These are phyloP conservation scores for Tulasnella sp. DNA, from an alignment of 768 basidiomycete genomes.

Conservation along the genomic window DNA sequence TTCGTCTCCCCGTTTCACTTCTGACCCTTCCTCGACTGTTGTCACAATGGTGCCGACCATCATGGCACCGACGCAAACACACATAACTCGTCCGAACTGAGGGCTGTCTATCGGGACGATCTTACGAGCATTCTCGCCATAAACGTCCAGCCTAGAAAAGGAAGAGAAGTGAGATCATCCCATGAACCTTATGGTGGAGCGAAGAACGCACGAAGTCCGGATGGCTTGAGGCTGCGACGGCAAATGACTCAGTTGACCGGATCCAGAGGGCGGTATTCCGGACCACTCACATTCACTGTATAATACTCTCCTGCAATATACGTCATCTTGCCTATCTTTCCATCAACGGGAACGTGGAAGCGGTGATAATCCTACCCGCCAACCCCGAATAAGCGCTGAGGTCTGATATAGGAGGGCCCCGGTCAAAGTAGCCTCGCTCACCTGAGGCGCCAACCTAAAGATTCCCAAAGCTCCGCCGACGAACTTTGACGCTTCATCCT, in stretches of 20 bases:
- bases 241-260: conserved; percentile 3
- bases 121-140: conserved; percentile 89
- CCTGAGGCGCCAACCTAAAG: conserved; percentile 74
- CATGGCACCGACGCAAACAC: conserved; percentile 88
- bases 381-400: conserved; percentile 6
- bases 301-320: conserved; percentile 89
- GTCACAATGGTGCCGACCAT: conserved; percentile 88
- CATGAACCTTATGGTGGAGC: background rate
- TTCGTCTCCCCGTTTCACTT: conserved; percentile 77
- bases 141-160: conserved; percentile 59
- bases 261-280: background rate
- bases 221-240: conserved; percentile 76
- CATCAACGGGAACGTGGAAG: conserved; percentile 83
- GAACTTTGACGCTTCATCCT: conserved; percentile 59
- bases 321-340: conserved; percentile 71
- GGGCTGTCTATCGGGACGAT: conserved; percentile 87
- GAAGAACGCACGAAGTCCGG: conserved; percentile 46
- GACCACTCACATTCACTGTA: conserved; percentile 73
- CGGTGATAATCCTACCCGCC: conserved; percentile 80
- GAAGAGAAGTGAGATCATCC: background rate
- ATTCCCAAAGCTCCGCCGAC: conserved; percentile 77
- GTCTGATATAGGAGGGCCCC: background rate
- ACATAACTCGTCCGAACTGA: conserved; percentile 86
- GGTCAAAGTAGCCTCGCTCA: conserved; percentile 3
- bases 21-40: conserved; percentile 77